A percentile compares a stretch with the other conserved stretches of the same genome.
phyloP scores from a whole-genome alignment of 805 yeast species.

The Saccharomycopsis sp. region DNA sequence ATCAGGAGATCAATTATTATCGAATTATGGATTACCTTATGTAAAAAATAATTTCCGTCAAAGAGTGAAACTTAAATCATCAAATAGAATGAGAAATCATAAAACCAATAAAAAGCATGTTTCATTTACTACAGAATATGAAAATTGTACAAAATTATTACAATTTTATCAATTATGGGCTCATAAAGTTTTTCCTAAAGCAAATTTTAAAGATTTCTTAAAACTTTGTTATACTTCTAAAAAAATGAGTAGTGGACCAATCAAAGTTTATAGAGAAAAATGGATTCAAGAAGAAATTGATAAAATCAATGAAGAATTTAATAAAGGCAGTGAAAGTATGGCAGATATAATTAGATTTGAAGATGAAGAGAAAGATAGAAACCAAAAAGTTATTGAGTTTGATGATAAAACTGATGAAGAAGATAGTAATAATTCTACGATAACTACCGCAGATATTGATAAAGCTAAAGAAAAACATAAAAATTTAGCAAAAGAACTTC shows the following conservation, averaged over 20 bases:
- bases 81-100: neutral
- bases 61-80: constrained; percentile 17
- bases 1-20: constrained; percentile 40
- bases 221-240: constrained; percentile 39
- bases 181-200: constrained; percentile 67
- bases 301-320: no score
- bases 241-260: constrained; percentile 18
- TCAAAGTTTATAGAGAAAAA: constrained; percentile 32
- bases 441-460: neutral
- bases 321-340: no score
- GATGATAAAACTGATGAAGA: constrained; percentile 19
- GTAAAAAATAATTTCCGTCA: constrained; percentile 28
- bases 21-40: constrained; percentile 47
- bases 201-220: constrained; percentile 63
- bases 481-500: no score
- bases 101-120: constrained; percentile 10
- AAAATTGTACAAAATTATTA: constrained; percentile 39
- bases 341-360: no score
- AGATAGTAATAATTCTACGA: neutral
- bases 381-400: neutral
- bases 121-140: constrained; percentile 33
- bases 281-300: constrained; percentile 29
- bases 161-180: constrained; percentile 66
- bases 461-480: no score
- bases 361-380: neutral